A percentile compares a stretch with the other conserved stretches of the same genome.
phyloP scores from a whole-genome alignment of 768 basidiomycete species.

The Lanmaoa pseudosensibilis region DNA sequence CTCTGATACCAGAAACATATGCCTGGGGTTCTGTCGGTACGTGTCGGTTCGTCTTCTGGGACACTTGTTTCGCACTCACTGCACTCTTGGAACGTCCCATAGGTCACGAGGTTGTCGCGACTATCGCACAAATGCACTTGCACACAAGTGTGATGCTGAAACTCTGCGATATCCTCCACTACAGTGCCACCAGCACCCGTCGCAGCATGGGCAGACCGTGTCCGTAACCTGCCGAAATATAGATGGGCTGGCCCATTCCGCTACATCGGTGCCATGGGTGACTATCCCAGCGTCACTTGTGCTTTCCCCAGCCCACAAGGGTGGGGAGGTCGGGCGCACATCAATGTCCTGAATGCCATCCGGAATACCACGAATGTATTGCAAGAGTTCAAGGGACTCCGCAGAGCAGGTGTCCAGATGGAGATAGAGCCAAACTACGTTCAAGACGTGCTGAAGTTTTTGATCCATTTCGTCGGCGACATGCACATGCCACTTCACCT shows the following conservation, averaged over 20 bases:
- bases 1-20: conserved; percentile 26
- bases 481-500: conserved; percentile 94
- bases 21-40: conserved; percentile 45
- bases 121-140: conserved; percentile 91
- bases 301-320: conserved; percentile 73
- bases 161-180: conserved; percentile 69
- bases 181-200: conserved; percentile 74
- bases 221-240: conserved; percentile 51
- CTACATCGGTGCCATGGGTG: conserved; percentile 71
- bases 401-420: not conserved
- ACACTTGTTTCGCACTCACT: not conserved
- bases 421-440: conserved; percentile 38
- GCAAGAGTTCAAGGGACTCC: conserved; percentile 43
- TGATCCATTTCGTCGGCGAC: conserved; percentile 92
- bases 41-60: not conserved
- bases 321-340: conserved; percentile 57
- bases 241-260: conserved; percentile 75
- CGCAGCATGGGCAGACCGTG: conserved; percentile 85
- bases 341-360: conserved; percentile 77
- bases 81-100: not conserved
- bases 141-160: conserved; percentile 66
- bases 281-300: conserved; percentile 77
- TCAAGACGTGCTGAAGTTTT: conserved; percentile 85
- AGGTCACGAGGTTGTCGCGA: conserved; percentile 93
- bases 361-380: conserved; percentile 72